Evolutionary conservation across 1,284 basidiomycete genomes (phyloP).

Genomic region (Trichosporon ovoides): DNA sequence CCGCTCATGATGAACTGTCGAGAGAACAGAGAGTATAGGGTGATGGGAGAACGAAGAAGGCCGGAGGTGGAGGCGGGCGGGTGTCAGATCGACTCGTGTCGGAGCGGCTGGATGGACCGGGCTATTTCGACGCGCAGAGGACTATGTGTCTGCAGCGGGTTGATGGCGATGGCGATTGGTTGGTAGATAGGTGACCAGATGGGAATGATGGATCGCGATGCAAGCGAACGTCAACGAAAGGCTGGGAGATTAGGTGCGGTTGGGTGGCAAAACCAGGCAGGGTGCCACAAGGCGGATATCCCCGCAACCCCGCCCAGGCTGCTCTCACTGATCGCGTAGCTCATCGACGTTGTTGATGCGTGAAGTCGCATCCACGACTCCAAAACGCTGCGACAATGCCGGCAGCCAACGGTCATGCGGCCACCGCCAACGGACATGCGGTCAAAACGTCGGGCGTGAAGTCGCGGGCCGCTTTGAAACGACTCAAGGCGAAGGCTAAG

Average conservation of each 20-base stretch:
- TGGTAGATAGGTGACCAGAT: neutral
- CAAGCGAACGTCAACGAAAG: neutral
- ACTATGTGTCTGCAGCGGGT: too few relatives aligned
- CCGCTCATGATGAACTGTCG: neutral
- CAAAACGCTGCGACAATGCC: conserved; percentile 3
- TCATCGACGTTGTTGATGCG: neutral
- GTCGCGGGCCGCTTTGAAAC: conserved; percentile 41
- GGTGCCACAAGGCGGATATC: conserved; percentile 4
- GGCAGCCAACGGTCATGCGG: conserved; percentile 11
- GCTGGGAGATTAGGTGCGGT: neutral
- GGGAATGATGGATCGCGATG: neutral
- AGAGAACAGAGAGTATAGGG: too few relatives aligned
- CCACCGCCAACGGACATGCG: conserved; percentile 30
- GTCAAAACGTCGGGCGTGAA: conserved; percentile 35
- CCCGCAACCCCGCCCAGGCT: conserved; percentile 1
- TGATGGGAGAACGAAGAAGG: too few relatives aligned
- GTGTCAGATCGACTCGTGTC: too few relatives aligned
- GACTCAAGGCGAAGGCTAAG: conserved; percentile 45
- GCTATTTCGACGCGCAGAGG: neutral
- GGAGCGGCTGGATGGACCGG: too few relatives aligned
- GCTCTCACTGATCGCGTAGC: neutral
- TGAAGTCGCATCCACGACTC: neutral
- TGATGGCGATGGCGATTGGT: neutral
- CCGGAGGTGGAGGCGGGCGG: neutral
- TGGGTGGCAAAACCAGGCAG: neutral